Conservation (phyloP, 2,329 filamentous ascomycete species). For the Penicillium sp. region DNA sequence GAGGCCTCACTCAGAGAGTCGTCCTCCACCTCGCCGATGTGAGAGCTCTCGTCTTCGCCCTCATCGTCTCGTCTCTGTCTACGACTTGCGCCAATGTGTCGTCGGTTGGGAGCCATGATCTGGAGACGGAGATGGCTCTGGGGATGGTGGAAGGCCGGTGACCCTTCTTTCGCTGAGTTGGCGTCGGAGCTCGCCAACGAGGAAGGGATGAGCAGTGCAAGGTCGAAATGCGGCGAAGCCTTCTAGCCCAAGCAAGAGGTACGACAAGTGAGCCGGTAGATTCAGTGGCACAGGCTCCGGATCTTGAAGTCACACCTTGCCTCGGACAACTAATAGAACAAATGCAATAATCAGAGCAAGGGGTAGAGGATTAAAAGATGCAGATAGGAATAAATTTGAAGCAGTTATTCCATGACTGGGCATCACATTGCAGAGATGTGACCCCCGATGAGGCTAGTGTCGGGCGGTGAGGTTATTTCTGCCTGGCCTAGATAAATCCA, state of each 20-base stretch:
- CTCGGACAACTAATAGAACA: slow-evolving; percentile 3
- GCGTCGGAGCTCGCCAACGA: slow-evolving; percentile 7
- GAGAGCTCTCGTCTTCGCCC: slow-evolving; percentile 44
- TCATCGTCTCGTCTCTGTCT: slow-evolving; percentile 44
- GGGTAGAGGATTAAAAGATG: slow-evolving; percentile 13
- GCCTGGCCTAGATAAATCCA: slow-evolving; percentile 15
- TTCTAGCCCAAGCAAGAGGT: slow-evolving; percentile 17
- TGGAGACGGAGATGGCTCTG: background rate
- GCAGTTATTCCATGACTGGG: slow-evolving; percentile 16
- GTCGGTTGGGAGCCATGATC: slow-evolving; percentile 40
- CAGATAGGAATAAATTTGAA: slow-evolving; percentile 16
- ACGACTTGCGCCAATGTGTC: slow-evolving; percentile 41
- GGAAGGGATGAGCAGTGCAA: slow-evolving; percentile 10
- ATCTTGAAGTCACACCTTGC: slow-evolving; percentile 1
- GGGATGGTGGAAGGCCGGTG: background rate
- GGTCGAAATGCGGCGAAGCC: slow-evolving; percentile 16
- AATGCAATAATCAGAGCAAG: slow-evolving; percentile 13
- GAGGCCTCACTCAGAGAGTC: slow-evolving; percentile 61
- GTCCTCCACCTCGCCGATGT: slow-evolving; percentile 50
- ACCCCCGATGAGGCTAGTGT: slow-evolving; percentile 20
- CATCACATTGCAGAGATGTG: slow-evolving; percentile 22
- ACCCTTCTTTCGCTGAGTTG: slow-evolving; percentile 3
- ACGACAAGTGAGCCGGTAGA: slow-evolving; percentile 10
- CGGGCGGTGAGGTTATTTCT: slow-evolving; percentile 16
- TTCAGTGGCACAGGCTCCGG: slow-evolving; percentile 2